Conservation (phyloP, 2,329 filamentous ascomycete species). For the Paraconiothyrium brasiliense region DNA sequence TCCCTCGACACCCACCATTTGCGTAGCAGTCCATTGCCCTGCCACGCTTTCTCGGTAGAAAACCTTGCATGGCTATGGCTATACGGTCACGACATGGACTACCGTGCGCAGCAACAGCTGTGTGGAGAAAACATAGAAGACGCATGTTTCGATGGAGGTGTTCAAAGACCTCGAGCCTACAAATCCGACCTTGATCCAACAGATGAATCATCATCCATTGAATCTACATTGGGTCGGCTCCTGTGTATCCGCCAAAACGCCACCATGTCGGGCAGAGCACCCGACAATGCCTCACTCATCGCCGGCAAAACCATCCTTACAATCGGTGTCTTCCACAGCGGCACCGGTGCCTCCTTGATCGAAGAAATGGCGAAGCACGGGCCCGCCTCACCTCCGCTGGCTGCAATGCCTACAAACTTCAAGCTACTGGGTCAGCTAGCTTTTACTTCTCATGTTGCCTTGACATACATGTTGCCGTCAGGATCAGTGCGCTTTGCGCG, state of each 20-base stretch:
- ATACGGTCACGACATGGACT: no score
- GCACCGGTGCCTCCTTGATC: constrained; percentile 39
- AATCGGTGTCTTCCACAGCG: constrained; percentile 42
- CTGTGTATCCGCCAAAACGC: constrained; percentile 35
- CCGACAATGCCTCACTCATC: constrained; percentile 53
- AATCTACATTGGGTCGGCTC: constrained; percentile 18
- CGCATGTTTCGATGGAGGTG: no score
- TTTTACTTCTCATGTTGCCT: no score
- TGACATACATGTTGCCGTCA: no score
- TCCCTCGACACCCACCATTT: not conserved
- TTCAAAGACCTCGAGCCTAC: no score
- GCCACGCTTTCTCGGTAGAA: not conserved
- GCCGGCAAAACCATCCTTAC: constrained; percentile 56
- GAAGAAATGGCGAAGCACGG: constrained; percentile 39
- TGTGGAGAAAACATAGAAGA: no score
- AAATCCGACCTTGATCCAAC: no score
- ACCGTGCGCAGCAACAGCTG: no score
- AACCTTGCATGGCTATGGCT: constrained; percentile 3
- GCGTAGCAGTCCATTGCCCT: not conserved
- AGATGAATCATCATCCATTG: no score
- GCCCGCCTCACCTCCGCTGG: constrained; percentile 48
- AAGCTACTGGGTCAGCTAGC: constrained; percentile 46
- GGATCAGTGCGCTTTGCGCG: no score
- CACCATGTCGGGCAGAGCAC: constrained; percentile 48
- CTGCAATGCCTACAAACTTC: constrained; percentile 54